Conservation (phyloP, 1,284 basidiomycete genomes). For the Rhodotorula sp. region DNA sequence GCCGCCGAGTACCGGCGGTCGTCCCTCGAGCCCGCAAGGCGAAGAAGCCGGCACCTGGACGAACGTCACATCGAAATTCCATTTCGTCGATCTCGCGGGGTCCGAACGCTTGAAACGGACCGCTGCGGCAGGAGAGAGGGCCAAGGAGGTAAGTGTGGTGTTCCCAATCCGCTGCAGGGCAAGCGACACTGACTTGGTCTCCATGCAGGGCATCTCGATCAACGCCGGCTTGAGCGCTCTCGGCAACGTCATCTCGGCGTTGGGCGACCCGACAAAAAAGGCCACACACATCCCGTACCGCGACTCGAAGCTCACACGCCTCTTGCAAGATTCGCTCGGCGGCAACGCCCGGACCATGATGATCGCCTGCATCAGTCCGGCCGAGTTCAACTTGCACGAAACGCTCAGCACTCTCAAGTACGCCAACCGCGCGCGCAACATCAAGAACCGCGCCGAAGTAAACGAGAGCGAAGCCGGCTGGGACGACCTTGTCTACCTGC, state of each 20-base stretch:
- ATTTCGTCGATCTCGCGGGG: slow-evolving; percentile 96
- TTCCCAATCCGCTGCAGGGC: background rate
- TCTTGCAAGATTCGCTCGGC: slow-evolving; percentile 94
- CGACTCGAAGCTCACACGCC: slow-evolving; percentile 91
- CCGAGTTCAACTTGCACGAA: slow-evolving; percentile 91
- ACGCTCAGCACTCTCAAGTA: slow-evolving; percentile 98
- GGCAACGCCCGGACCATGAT: slow-evolving; percentile 97
- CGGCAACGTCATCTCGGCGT: slow-evolving; percentile 96
- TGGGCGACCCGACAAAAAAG: slow-evolving; percentile 74
- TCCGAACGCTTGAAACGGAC: slow-evolving; percentile 94
- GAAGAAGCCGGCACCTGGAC: slow-evolving; percentile 65
- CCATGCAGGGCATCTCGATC: slow-evolving; percentile 74
- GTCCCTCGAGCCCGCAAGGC: slow-evolving; percentile 21
- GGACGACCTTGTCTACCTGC: slow-evolving; percentile 97
- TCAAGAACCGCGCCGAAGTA: slow-evolving; percentile 89
- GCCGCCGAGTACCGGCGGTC: slow-evolving; percentile 15
- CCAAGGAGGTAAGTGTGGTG: slow-evolving; percentile 71
- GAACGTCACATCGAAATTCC: slow-evolving; percentile 91
- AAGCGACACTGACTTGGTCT: background rate
- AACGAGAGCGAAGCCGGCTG: slow-evolving; percentile 96
- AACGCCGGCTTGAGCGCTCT: slow-evolving; percentile 94
- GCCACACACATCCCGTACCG: slow-evolving; percentile 84
- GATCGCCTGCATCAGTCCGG: slow-evolving; percentile 96
- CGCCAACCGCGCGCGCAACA: slow-evolving; percentile 93
- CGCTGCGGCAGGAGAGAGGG: slow-evolving; percentile 86